Evolutionary conservation across 176 grass and related monocot genomes (phyloP).

Genomic region (Carex parvula): DNA sequence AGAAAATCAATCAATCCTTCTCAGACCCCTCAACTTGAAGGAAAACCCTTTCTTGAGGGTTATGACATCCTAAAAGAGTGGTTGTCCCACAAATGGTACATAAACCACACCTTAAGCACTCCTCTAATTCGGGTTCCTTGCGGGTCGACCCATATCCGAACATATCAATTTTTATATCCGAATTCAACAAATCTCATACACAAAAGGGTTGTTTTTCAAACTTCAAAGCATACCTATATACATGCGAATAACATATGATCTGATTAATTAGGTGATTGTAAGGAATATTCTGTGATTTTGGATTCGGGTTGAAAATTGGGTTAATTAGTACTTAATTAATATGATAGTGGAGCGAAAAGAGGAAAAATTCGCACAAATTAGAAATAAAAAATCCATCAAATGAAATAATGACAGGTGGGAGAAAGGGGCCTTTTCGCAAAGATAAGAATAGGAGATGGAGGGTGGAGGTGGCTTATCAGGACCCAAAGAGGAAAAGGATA

Average conservation of each 20-base stretch:
- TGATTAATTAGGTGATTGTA: not conserved
- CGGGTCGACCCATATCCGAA: slow-evolving; percentile 3
- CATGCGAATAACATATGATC: not conserved
- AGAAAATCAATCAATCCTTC: slow-evolving; percentile 22
- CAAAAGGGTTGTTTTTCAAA: not conserved
- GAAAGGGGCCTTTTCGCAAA: slow-evolving; percentile 17
- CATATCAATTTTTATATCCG: not conserved
- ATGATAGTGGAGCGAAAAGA: not conserved
- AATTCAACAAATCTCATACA: not conserved
- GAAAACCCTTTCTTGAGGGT: slow-evolving; percentile 32
- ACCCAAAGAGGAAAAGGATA: slow-evolving; percentile 41
- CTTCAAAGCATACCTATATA: slow-evolving; percentile 3
- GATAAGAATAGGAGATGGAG: slow-evolving; percentile 34
- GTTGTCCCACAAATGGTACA: slow-evolving; percentile 28
- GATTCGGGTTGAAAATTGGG: not conserved
- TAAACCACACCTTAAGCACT: slow-evolving; percentile 7
- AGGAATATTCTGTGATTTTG: not conserved
- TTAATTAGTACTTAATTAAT: not conserved
- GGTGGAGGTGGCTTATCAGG: slow-evolving; percentile 45
- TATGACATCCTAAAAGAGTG: slow-evolving; percentile 16
- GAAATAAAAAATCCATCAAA: slow-evolving; percentile 5
- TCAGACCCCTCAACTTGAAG: slow-evolving; percentile 20
- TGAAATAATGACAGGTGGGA: slow-evolving; percentile 16
- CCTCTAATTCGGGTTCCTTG: not conserved
- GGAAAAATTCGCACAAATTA: slow-evolving; percentile 2